phyloP scores from a whole-genome alignment of 441 rosid genomes.

The Theobroma grandiflorum region DNA sequence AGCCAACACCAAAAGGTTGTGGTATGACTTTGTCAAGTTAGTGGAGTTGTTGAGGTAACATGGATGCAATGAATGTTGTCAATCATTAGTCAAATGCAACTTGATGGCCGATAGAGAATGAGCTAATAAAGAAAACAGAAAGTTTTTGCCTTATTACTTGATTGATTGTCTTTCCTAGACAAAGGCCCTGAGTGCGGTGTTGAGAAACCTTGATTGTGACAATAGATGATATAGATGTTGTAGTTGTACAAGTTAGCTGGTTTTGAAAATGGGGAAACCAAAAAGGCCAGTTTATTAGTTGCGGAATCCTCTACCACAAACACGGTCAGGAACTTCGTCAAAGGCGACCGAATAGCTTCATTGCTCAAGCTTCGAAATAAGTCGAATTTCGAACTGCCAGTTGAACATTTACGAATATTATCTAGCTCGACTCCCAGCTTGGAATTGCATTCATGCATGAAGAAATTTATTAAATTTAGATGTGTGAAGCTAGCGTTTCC shows the following conservation, averaged over 20 bases:
- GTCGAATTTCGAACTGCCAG: neutral
- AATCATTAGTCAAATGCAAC: constrained; percentile 20
- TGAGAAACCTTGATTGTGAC: constrained; percentile 12
- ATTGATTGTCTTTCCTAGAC: constrained; percentile 15
- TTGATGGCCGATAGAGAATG: neutral
- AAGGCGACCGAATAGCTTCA: neutral
- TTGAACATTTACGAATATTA: neutral
- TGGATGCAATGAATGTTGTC: constrained; percentile 13
- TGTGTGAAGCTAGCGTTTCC: neutral
- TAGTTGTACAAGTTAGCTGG: neutral
- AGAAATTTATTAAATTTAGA: neutral
- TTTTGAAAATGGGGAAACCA: constrained; percentile 12
- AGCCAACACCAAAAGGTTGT: constrained; percentile 11
- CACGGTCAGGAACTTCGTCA: constrained; percentile 8
- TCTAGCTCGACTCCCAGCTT: neutral
- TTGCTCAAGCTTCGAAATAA: neutral
- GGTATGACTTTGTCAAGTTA: constrained; percentile 15
- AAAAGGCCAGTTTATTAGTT: neutral
- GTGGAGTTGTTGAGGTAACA: constrained; percentile 18
- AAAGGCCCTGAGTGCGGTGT: neutral
- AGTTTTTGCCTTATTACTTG: neutral
- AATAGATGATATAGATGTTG: neutral
- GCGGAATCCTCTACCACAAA: neutral
- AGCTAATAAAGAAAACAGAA: neutral
- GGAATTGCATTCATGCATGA: neutral